phyloP scores from a whole-genome alignment of 345 rosid species.

The Gossypium bickii region DNA sequence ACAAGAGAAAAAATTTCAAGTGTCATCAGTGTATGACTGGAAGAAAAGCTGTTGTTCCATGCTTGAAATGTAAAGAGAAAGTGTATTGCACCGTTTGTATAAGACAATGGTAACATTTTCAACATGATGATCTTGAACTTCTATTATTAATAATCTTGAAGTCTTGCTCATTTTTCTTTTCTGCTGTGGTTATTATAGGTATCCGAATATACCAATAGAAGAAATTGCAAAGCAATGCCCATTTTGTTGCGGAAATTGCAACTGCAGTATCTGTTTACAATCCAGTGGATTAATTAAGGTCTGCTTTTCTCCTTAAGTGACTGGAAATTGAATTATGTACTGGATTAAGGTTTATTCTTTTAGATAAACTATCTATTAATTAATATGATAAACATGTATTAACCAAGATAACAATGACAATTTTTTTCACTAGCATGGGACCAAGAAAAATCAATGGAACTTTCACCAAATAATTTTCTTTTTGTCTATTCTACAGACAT shows the following conservation, averaged over 20 bases:
- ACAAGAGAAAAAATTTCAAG: slow-evolving; percentile 18
- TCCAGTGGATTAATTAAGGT: slow-evolving; percentile 60
- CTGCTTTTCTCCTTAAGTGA: neutral
- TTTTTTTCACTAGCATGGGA: neutral
- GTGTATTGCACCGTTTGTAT: slow-evolving; percentile 58
- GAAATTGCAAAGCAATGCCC: slow-evolving; percentile 62
- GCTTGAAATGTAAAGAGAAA: slow-evolving; percentile 39
- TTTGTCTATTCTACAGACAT: slow-evolving; percentile 41
- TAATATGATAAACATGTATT: neutral
- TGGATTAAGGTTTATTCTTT: neutral
- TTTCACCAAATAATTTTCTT: slow-evolving; percentile 6
- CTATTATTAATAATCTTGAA: slow-evolving; percentile 1
- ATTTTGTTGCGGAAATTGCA: slow-evolving; percentile 70
- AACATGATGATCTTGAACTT: neutral
- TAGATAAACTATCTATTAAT: neutral
- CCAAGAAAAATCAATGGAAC: neutral
- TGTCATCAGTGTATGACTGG: slow-evolving; percentile 87
- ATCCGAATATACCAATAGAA: slow-evolving; percentile 53
- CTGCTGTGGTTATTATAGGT: slow-evolving; percentile 41
- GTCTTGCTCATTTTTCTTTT: neutral
- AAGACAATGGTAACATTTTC: slow-evolving; percentile 49
- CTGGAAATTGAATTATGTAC: neutral
- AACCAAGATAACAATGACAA: neutral
- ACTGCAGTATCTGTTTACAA: slow-evolving; percentile 76
- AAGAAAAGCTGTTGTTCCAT: slow-evolving; percentile 47